These are phyloP conservation scores for Trametes gibbosa DNA, from an alignment of 768 basidiomycete species.

Conservation along the genomic window DNA sequence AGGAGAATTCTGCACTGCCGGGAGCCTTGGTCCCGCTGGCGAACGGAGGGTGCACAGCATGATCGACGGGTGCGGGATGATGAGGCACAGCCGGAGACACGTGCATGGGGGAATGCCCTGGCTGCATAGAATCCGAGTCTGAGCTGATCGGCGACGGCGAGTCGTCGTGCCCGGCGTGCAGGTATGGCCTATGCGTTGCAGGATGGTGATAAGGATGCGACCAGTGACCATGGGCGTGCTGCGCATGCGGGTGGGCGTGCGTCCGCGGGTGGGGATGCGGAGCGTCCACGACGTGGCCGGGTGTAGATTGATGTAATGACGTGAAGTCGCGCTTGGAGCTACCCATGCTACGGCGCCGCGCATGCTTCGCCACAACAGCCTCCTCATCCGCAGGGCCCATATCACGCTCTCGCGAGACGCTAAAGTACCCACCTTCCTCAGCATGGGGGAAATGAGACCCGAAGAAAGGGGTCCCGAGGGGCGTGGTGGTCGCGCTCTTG, in stretches of 20 bases:
- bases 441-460: constrained; percentile 25
- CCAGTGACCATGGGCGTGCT: constrained; percentile 27
- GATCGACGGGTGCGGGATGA: constrained; percentile 21
- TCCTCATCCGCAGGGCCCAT: constrained; percentile 30
- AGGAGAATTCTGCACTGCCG: constrained; percentile 34
- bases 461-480: constrained; percentile 46
- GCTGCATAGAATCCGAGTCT: constrained; percentile 49
- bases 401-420: constrained; percentile 36
- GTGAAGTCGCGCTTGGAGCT: constrained; percentile 23
- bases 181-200: constrained; percentile 26
- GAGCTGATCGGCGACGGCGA: constrained; percentile 71
- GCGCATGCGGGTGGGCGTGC: constrained; percentile 34
- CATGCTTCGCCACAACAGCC: constrained; percentile 28
- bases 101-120: constrained; percentile 31
- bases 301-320: constrained; percentile 28
- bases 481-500: constrained; percentile 71
- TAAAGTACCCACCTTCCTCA: constrained; percentile 43
- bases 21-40: constrained; percentile 37
- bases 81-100: constrained; percentile 27
- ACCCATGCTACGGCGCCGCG: constrained; percentile 48
- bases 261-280: constrained; percentile 36
- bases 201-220: constrained; percentile 46
- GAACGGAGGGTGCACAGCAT: constrained; percentile 23
- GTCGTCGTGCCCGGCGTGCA: constrained; percentile 45
- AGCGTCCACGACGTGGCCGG: constrained; percentile 31